Conservation (phyloP, 345 rosid genomes). For the Geranium rotundifolium region DNA sequence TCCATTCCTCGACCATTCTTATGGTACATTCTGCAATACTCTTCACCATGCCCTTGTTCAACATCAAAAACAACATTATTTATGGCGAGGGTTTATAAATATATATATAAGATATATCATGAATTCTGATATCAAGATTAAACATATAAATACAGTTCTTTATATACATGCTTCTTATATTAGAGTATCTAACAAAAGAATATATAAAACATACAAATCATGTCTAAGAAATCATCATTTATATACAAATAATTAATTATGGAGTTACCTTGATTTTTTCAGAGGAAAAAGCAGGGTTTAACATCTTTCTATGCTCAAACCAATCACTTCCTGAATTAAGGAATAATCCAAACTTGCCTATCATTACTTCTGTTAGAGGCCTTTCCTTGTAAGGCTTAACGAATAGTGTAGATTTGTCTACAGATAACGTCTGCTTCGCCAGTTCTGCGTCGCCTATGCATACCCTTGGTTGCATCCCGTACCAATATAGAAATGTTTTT, state of each 20-base stretch:
- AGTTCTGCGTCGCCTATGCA: conserved; percentile 27
- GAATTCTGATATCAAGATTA: too few relatives aligned
- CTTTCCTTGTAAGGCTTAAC: conserved; percentile 14
- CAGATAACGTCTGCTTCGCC: conserved; percentile 27
- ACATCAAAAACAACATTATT: not conserved
- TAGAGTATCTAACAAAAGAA: too few relatives aligned
- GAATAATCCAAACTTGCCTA: conserved; percentile 26
- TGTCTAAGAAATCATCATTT: too few relatives aligned
- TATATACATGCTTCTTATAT: too few relatives aligned
- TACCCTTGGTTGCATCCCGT: conserved; percentile 29
- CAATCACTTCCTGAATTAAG: conserved; percentile 27
- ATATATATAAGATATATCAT: too few relatives aligned
- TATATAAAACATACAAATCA: too few relatives aligned
- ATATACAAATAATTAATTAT: not conserved
- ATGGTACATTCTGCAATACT: conserved; percentile 16
- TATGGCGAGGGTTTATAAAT: too few relatives aligned
- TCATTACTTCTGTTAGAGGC: conserved; percentile 11
- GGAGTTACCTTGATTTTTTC: conserved; percentile 40
- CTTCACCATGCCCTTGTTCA: conserved; percentile 21
- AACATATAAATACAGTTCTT: too few relatives aligned
- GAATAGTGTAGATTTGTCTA: conserved; percentile 30
- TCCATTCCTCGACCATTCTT: conserved; percentile 23
- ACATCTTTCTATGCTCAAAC: conserved; percentile 28
- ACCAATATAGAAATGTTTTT: conserved; percentile 36
- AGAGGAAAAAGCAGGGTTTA: conserved; percentile 35